Conservation (phyloP, 345 rosid species). For the Populus davidiana region DNA sequence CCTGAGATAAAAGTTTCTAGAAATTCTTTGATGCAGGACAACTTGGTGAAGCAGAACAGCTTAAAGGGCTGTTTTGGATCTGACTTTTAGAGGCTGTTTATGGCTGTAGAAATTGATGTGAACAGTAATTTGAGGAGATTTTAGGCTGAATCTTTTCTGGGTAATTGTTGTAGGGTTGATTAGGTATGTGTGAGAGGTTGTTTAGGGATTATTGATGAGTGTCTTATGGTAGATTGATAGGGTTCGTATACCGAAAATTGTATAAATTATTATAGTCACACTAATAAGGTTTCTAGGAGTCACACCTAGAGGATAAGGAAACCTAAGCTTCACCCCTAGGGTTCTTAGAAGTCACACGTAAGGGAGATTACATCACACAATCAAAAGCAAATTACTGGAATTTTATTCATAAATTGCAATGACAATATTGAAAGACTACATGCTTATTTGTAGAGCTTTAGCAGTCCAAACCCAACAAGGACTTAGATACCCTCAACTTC, state of each 20-base stretch:
- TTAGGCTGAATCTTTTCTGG: neutral
- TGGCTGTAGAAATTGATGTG: neutral
- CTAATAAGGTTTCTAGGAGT: neutral
- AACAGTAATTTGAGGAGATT: neutral
- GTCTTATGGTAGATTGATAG: neutral
- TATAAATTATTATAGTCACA: neutral
- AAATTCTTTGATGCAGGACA: no score
- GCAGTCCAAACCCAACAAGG: no score
- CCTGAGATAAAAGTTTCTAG: no score
- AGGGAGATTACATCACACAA: no score
- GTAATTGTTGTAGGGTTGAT: neutral
- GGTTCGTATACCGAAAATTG: neutral
- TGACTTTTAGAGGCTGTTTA: neutral
- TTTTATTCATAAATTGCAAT: no score
- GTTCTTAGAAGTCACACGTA: no score
- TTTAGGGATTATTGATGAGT: neutral
- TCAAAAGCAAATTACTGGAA: no score
- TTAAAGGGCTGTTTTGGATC: neutral
- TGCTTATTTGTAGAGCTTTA: no score
- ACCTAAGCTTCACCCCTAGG: no score
- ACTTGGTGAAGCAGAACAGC: neutral
- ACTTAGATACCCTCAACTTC: no score
- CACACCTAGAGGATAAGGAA: neutral
- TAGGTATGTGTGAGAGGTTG: neutral
- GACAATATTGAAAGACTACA: no score